Percentiles rank a stretch among this genome's conserved stretches.
phyloP scores from a whole-genome alignment of 495 filamentous ascomycete species.

The Trichoderma reesei region DNA sequence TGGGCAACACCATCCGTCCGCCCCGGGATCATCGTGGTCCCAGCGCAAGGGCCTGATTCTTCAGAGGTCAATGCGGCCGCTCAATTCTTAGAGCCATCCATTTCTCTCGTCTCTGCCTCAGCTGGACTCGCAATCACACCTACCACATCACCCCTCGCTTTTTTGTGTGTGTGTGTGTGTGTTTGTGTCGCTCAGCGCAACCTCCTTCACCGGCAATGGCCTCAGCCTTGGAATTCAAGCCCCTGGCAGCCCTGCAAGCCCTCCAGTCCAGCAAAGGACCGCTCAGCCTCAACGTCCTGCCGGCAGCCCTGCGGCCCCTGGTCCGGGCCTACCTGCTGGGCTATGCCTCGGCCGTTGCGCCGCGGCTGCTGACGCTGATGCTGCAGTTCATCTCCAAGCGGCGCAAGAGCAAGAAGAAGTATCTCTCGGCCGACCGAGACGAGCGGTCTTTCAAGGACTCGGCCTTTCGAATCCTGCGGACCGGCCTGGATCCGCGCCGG shows the following conservation, averaged over 20 bases:
- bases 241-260: background rate
- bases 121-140: no score
- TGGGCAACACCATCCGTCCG: background rate
- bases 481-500: constrained; percentile 43
- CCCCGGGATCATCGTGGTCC: background rate
- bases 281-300: constrained; percentile 20
- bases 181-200: no score
- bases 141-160: no score
- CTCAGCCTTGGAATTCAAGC: background rate
- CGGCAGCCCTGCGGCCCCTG: constrained; percentile 46
- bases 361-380: constrained; percentile 51
- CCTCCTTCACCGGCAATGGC: background rate
- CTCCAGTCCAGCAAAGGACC: background rate
- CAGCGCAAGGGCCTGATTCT: background rate
- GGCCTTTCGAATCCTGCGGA: constrained; percentile 31
- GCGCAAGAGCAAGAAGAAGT: constrained; percentile 26
- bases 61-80: background rate
- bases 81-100: background rate
- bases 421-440: constrained; percentile 12
- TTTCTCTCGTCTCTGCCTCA: no score
- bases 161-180: no score
- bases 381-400: constrained; percentile 34
- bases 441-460: constrained; percentile 31
- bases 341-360: constrained; percentile 60
- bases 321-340: constrained; percentile 66